These are phyloP conservation scores for Moelleriella libera DNA, from an alignment of 2,329 filamentous ascomycete species.

Conservation along the genomic window DNA sequence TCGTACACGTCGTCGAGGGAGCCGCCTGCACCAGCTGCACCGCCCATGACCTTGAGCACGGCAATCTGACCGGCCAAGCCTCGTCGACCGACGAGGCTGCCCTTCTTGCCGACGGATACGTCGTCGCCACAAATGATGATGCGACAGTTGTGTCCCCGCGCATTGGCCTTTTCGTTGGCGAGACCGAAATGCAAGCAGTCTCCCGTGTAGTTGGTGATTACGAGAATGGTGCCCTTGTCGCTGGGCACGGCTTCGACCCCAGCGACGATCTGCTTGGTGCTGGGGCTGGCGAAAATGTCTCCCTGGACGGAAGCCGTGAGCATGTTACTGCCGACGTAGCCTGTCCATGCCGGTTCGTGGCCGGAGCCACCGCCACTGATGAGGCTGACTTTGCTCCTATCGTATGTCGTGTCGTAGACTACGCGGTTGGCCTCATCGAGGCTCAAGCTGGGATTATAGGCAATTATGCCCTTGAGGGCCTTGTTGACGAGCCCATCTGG, in stretches of 20 bases:
- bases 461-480: constrained; percentile 32
- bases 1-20: constrained; percentile 35
- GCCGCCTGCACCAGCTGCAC: constrained; percentile 29
- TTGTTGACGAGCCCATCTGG: constrained; percentile 39
- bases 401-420: constrained; percentile 31
- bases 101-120: constrained; percentile 43
- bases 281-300: constrained; percentile 50
- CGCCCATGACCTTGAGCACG: constrained; percentile 43
- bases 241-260: constrained; percentile 42
- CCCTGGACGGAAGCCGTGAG: constrained; percentile 47
- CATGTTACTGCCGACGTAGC: constrained; percentile 48
- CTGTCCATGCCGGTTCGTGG: constrained; percentile 49
- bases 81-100: constrained; percentile 43
- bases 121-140: constrained; percentile 52
- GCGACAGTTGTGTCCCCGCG: constrained; percentile 35
- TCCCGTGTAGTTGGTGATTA: constrained; percentile 52
- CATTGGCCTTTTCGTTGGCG: constrained; percentile 42
- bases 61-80: constrained; percentile 48
- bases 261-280: constrained; percentile 47
- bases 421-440: constrained; percentile 37
- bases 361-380: constrained; percentile 42
- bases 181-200: constrained; percentile 49
- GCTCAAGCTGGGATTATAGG: constrained; percentile 36
- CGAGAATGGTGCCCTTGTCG: constrained; percentile 39
- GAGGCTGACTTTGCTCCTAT: constrained; percentile 30